A percentile compares a stretch with the other conserved stretches of the same genome.
Evolutionary conservation across 345 rosid species (phyloP).

Genomic region (Microcos paniculata): DNA sequence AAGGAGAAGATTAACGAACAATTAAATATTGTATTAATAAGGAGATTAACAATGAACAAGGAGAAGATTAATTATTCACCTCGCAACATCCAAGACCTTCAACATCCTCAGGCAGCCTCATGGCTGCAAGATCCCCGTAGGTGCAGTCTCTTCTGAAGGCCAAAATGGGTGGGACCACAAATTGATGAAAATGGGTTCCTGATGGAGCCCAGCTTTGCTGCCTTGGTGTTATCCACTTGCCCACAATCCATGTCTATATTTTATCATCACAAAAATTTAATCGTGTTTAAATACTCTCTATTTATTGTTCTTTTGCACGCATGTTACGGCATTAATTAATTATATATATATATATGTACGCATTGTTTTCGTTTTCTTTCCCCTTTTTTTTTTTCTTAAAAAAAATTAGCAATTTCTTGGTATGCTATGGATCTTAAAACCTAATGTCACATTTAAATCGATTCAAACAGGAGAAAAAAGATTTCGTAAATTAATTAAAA

Average conservation of each 20-base stretch:
- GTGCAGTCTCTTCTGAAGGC: constrained; percentile 78
- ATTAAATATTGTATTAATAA: too few species aligned
- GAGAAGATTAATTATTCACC: constrained; percentile 43
- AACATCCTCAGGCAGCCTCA: constrained; percentile 86
- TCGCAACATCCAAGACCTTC: constrained; percentile 89
- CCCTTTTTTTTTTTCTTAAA: too few species aligned
- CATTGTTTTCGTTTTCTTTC: too few species aligned
- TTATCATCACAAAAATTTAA: background rate
- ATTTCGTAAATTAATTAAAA: too few species aligned
- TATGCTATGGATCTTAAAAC: too few species aligned
- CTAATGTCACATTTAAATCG: too few species aligned
- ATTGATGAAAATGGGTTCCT: constrained; percentile 94
- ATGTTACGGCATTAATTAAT: too few species aligned
- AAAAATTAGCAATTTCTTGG: too few species aligned
- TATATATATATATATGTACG: too few species aligned
- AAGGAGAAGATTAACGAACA: too few species aligned
- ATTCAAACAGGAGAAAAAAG: too few species aligned
- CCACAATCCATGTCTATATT: constrained; percentile 96
- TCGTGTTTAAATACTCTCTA: background rate
- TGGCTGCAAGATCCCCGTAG: constrained; percentile 96
- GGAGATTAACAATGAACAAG: too few species aligned
- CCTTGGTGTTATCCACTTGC: constrained; percentile 91
- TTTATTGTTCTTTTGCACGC: background rate
- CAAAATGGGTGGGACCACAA: constrained; percentile 91
- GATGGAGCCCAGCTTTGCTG: constrained; percentile 94